Evolutionary conservation across 495 filamentous ascomycete genomes (phyloP).

Genomic region (Tirmania nivea): DNA sequence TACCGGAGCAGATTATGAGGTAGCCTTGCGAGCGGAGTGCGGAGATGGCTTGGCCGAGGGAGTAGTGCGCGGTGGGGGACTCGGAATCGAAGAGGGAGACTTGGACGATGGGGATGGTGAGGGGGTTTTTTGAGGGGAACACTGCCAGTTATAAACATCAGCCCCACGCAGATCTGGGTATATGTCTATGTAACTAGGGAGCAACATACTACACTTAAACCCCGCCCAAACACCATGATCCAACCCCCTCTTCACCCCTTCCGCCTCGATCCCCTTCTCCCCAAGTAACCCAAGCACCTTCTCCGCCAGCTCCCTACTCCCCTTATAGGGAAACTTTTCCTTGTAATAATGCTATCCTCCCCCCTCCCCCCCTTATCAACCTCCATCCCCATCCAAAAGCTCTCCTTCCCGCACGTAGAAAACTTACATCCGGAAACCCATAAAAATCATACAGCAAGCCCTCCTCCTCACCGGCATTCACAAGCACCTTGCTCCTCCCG

Average conservation of each 20-base stretch:
- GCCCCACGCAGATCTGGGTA: background rate
- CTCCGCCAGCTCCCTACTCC: slow-evolving; percentile 41
- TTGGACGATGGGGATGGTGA: slow-evolving; percentile 60
- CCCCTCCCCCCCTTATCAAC: background rate
- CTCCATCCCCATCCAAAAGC: background rate
- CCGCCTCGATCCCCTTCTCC: slow-evolving; percentile 38
- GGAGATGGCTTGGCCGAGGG: slow-evolving; percentile 45
- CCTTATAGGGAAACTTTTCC: slow-evolving; percentile 47
- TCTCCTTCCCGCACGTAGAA: background rate
- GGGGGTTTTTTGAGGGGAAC: slow-evolving; percentile 53
- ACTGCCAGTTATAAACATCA: slow-evolving; percentile 19
- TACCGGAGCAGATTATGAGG: slow-evolving; percentile 57
- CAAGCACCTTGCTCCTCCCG: slow-evolving; percentile 34
- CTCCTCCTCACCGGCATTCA: slow-evolving; percentile 47
- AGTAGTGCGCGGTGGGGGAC: slow-evolving; percentile 47
- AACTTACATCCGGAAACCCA: slow-evolving; percentile 37
- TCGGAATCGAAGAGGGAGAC: slow-evolving; percentile 53
- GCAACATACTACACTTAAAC: slow-evolving; percentile 32
- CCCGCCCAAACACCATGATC: slow-evolving; percentile 67
- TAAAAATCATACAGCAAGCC: slow-evolving; percentile 78
- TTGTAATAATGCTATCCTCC: slow-evolving; percentile 26
- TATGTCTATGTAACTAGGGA: background rate
- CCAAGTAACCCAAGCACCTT: slow-evolving; percentile 38
- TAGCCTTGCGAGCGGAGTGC: slow-evolving; percentile 49
- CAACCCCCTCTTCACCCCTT: slow-evolving; percentile 43